These are phyloP conservation scores for Quercus mongolica DNA, from an alignment of 306 rosid species.

Conservation along the genomic window DNA sequence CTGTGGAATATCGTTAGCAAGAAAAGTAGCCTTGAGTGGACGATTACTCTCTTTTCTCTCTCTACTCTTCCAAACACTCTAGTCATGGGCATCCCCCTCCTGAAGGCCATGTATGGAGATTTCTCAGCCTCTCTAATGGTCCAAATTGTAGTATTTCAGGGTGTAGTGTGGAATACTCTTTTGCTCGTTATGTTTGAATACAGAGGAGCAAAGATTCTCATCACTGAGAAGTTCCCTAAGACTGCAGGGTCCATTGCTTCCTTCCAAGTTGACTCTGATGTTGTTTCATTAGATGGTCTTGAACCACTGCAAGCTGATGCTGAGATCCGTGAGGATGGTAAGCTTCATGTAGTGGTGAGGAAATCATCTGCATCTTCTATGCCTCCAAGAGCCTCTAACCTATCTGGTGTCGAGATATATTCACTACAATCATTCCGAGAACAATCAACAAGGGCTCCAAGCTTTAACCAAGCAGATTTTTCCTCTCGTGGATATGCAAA, in stretches of 20 bases:
- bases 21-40: conserved; percentile 14
- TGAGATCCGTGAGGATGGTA: conserved; percentile 4
- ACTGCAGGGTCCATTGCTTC: conserved; percentile 12
- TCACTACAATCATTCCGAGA: conserved; percentile 12
- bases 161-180: conserved; percentile 8
- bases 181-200: conserved; percentile 19
- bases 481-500: neutral
- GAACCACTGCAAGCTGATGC: conserved; percentile 1
- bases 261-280: neutral
- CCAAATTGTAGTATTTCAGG: conserved; percentile 19
- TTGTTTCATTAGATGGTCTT: neutral
- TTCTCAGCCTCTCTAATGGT: neutral
- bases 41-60: conserved; percentile 8
- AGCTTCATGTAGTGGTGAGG: conserved; percentile 16
- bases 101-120: conserved; percentile 24
- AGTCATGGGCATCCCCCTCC: conserved; percentile 16
- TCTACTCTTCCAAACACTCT: conserved; percentile 17
- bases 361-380: conserved; percentile 1
- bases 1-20: neutral
- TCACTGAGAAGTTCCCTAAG: neutral
- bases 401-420: neutral
- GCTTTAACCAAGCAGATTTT: neutral
- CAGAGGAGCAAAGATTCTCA: conserved; percentile 13
- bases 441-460: neutral
- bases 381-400: conserved; percentile 1